Evolutionary conservation across 2,329 filamentous ascomycete species (phyloP).

Genomic region (Exserohilum turcica): DNA sequence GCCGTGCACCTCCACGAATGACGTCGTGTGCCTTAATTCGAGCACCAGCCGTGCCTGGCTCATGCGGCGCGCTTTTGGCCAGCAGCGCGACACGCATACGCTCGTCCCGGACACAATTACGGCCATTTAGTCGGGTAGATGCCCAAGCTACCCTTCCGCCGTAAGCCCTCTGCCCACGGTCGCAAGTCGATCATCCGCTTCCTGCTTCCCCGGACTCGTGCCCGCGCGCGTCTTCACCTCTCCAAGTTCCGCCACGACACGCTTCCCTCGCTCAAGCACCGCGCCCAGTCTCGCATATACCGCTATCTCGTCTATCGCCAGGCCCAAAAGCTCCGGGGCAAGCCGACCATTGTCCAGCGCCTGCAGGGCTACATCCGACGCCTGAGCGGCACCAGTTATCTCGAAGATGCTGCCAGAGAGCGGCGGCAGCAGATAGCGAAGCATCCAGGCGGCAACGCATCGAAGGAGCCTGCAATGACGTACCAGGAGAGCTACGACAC

Average conservation of each 20-base stretch:
- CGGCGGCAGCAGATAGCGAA: conserved; percentile 42
- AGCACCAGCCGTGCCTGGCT: conserved; percentile 15
- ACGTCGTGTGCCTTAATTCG: conserved; percentile 18
- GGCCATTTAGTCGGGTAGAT: conserved; percentile 32
- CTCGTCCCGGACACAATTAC: conserved; percentile 16
- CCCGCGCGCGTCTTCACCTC: conserved; percentile 67
- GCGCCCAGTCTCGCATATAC: conserved; percentile 77
- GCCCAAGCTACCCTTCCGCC: conserved; percentile 40
- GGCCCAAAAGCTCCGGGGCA: conserved; percentile 36
- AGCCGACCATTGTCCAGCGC: conserved; percentile 37
- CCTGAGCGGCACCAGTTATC: conserved; percentile 31
- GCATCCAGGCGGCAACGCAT: conserved; percentile 28
- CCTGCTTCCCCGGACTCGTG: conserved; percentile 69
- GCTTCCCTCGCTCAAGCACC: conserved; percentile 71
- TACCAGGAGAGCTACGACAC: conserved; percentile 48
- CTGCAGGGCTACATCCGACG: conserved; percentile 42
- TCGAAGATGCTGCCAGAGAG: conserved; percentile 42
- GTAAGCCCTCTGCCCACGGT: conserved; percentile 39
- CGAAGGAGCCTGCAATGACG: conserved; percentile 32
- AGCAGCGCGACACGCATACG: conserved; percentile 10
- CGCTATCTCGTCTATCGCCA: conserved; percentile 71
- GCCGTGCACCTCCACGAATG: conserved; percentile 17
- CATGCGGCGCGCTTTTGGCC: conserved; percentile 3
- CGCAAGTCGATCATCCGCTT: conserved; percentile 61
- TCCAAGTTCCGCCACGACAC: conserved; percentile 75